These are phyloP conservation scores for Thuidium tamariscinum DNA, from an alignment of 225 moss, liverwort and hornwort genomes.

Conservation along the genomic window DNA sequence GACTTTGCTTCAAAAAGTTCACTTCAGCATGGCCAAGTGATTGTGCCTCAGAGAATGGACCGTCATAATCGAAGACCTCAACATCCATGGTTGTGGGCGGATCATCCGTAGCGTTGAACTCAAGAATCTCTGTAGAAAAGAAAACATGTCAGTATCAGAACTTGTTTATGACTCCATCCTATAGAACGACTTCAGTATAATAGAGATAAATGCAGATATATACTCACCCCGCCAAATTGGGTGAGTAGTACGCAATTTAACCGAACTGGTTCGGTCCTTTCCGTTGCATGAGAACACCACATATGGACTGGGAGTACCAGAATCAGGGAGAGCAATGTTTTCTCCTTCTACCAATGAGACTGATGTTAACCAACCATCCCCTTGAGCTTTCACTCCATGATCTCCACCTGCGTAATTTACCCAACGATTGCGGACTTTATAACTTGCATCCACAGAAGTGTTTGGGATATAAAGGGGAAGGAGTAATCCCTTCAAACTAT, in stretches of 20 bases:
- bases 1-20: conserved; percentile 61
- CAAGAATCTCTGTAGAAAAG: conserved; percentile 61
- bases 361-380: conserved; percentile 73
- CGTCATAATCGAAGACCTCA: conserved; percentile 81
- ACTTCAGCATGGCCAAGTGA: conserved; percentile 61
- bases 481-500: background rate
- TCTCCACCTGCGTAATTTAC: conserved; percentile 46
- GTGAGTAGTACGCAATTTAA: conserved; percentile 46
- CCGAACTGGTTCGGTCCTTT: conserved; percentile 74
- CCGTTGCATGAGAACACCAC: conserved; percentile 87
- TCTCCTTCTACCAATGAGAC: conserved; percentile 62
- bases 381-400: conserved; percentile 82
- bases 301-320: conserved; percentile 60
- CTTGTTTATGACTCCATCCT: background rate
- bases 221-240: conserved; percentile 75
- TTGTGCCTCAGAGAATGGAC: conserved; percentile 76
- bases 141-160: background rate
- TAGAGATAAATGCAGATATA: background rate
- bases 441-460: background rate
- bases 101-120: conserved; percentile 80
- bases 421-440: background rate
- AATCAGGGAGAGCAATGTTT: conserved; percentile 44
- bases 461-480: background rate
- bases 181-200: background rate
- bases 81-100: conserved; percentile 75